Percentiles rank a stretch among this genome's conserved stretches.
These are phyloP conservation scores for Pseudocercospora musae DNA, from an alignment of 2,329 filamentous ascomycete genomes.

Conservation along the genomic window DNA sequence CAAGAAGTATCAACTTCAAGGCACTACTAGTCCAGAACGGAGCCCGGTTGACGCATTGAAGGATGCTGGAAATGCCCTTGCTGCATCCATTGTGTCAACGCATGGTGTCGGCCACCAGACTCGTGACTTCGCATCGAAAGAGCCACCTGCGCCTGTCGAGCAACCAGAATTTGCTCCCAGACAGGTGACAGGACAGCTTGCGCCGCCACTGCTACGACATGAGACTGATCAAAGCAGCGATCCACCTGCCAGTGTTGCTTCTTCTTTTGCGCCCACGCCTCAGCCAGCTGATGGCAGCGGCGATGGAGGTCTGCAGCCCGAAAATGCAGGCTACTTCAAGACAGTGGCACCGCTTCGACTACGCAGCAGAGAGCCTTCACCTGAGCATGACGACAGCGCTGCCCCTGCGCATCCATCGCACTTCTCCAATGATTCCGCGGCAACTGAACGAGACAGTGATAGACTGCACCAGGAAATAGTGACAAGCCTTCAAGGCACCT, in stretches of 20 bases:
- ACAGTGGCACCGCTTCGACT: constrained; percentile 21
- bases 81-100: constrained; percentile 43
- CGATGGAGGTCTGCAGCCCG: constrained; percentile 1
- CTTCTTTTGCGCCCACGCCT: constrained; percentile 42
- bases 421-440: constrained; percentile 21
- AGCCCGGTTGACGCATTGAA: constrained; percentile 42
- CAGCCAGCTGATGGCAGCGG: constrained; percentile 32
- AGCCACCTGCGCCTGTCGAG: constrained; percentile 25
- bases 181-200: constrained; percentile 21
- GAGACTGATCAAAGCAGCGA: constrained; percentile 21
- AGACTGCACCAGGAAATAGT: constrained; percentile 71
- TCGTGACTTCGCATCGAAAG: constrained; percentile 33
- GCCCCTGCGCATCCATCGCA: constrained; percentile 9
- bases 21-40: background rate
- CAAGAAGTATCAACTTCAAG: constrained; percentile 20
- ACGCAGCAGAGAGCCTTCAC: constrained; percentile 28
- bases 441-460: constrained; percentile 66
- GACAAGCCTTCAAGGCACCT: constrained; percentile 52
- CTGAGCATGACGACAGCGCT: constrained; percentile 17
- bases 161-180: constrained; percentile 24
- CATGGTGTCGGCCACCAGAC: constrained; percentile 36
- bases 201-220: constrained; percentile 18
- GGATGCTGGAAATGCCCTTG: constrained; percentile 48
- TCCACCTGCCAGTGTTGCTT: constrained; percentile 23
- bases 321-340: constrained; percentile 20